phyloP scores from a whole-genome alignment of 2,329 filamentous ascomycete genomes.

The Calonectria honghensis region DNA sequence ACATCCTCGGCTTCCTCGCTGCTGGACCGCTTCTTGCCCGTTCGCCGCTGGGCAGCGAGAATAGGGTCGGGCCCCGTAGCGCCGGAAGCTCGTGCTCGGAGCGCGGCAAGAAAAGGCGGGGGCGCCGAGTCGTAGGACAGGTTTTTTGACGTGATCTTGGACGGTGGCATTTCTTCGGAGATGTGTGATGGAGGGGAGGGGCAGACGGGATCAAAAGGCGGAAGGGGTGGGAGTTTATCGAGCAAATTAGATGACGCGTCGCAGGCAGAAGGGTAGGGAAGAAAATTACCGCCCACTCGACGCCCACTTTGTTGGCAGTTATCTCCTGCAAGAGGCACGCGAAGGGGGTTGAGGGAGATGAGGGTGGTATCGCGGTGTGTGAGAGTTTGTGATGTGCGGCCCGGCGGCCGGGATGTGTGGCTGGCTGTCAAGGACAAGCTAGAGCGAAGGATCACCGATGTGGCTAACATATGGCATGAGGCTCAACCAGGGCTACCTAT shows the following conservation, averaged over 20 bases:
- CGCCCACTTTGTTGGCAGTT: slow-evolving; percentile 20
- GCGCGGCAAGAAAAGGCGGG: slow-evolving; percentile 76
- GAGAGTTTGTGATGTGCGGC: slow-evolving; percentile 16
- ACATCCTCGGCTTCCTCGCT: slow-evolving; percentile 85
- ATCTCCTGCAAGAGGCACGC: slow-evolving; percentile 8
- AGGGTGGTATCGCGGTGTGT: slow-evolving; percentile 23
- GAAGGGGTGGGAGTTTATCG: slow-evolving; percentile 13
- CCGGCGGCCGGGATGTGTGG: slow-evolving; percentile 10
- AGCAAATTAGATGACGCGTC: slow-evolving; percentile 39
- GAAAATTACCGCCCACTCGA: slow-evolving; percentile 26
- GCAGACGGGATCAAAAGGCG: not conserved
- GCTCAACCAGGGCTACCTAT: slow-evolving; percentile 9
- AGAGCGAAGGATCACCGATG: slow-evolving; percentile 15
- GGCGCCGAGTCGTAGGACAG: slow-evolving; percentile 78
- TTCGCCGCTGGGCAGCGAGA: slow-evolving; percentile 69
- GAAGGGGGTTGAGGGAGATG: slow-evolving; percentile 19
- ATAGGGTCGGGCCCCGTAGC: slow-evolving; percentile 72
- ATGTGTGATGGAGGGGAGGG: not conserved
- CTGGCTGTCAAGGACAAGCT: slow-evolving; percentile 25
- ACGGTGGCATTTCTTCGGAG: slow-evolving; percentile 62
- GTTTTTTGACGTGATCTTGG: slow-evolving; percentile 82
- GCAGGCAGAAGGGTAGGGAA: not conserved
- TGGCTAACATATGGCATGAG: slow-evolving; percentile 23
- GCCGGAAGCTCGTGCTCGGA: slow-evolving; percentile 72
- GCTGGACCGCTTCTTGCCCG: slow-evolving; percentile 72